A percentile compares a stretch with the other conserved stretches of the same genome.
Evolutionary conservation across 2,329 filamentous ascomycete genomes (phyloP).

Genomic region (Corinectria fuckeliana): DNA sequence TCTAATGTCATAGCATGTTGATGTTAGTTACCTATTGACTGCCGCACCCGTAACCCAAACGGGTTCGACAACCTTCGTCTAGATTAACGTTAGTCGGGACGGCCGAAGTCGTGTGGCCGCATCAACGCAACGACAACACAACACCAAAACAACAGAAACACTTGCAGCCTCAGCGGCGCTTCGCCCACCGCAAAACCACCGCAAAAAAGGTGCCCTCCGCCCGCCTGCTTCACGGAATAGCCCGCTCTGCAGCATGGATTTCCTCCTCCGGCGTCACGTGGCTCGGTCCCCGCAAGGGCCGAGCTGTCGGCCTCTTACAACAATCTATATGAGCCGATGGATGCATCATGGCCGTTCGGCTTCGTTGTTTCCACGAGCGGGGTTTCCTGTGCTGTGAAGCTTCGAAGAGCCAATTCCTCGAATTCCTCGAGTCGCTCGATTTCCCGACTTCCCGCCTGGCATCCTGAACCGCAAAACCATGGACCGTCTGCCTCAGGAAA

Average conservation of each 20-base stretch:
- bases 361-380: conserved; percentile 13
- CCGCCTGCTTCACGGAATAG: conserved; percentile 11
- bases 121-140: neutral
- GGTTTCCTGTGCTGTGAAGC: conserved; percentile 11
- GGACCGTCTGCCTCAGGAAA: conserved; percentile 25
- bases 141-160: neutral
- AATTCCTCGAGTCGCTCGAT: no score
- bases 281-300: conserved; percentile 23
- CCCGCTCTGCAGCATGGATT: conserved; percentile 9
- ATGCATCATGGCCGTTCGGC: conserved; percentile 9
- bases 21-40: no score
- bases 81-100: no score
- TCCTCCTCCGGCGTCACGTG: conserved; percentile 20
- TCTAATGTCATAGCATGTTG: no score
- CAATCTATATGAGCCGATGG: conserved; percentile 21
- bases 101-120: neutral
- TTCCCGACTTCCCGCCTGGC: neutral
- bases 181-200: conserved; percentile 10
- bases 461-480: conserved; percentile 8
- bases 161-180: neutral
- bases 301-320: conserved; percentile 16
- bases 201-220: conserved; percentile 9
- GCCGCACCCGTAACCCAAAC: neutral
- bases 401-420: conserved; percentile 7
- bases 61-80: neutral